phyloP scores from a whole-genome alignment of 371 early-diverging fungal genomes.

The Apophysomyces ossiformis region DNA sequence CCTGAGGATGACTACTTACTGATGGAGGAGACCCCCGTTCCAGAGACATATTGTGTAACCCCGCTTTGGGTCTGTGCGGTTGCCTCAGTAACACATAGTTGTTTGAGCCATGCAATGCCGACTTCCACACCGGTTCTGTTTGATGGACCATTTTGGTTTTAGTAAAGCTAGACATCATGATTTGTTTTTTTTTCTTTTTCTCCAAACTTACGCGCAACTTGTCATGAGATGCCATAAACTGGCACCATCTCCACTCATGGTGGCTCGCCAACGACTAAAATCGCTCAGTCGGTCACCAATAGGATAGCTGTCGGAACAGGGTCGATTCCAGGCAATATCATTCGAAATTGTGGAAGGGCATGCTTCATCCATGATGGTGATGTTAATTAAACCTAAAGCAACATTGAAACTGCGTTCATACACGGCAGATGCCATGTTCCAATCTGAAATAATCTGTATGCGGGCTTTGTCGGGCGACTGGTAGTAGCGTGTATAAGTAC shows the following conservation, averaged over 20 bases:
- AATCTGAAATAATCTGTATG: conserved; percentile 75
- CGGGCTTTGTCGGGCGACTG: conserved; percentile 62
- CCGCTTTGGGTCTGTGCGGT: conserved; percentile 45
- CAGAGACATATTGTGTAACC: conserved; percentile 68
- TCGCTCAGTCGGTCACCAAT: conserved; percentile 84
- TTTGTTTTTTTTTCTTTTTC: background rate
- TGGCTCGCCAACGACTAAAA: conserved; percentile 90
- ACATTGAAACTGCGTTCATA: conserved; percentile 93
- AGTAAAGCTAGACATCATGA: background rate
- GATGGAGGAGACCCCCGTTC: conserved; percentile 88
- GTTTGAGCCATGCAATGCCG: conserved; percentile 93
- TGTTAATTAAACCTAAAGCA: conserved; percentile 82
- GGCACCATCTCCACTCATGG: conserved; percentile 67
- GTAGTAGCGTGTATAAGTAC: conserved; percentile 72
- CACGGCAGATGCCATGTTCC: conserved; percentile 78
- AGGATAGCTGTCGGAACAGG: conserved; percentile 70
- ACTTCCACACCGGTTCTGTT: conserved; percentile 78
- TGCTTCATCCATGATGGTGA: conserved; percentile 68
- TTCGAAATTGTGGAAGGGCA: conserved; percentile 57
- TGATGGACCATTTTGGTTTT: background rate
- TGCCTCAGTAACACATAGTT: conserved; percentile 67
- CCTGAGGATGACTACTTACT: conserved; percentile 33
- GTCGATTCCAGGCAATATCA: conserved; percentile 77
- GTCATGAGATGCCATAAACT: conserved; percentile 97
- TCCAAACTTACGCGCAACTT: conserved; percentile 66